Conservation (phyloP, 495 filamentous ascomycete species). For the Penicillium bovifimosum region DNA sequence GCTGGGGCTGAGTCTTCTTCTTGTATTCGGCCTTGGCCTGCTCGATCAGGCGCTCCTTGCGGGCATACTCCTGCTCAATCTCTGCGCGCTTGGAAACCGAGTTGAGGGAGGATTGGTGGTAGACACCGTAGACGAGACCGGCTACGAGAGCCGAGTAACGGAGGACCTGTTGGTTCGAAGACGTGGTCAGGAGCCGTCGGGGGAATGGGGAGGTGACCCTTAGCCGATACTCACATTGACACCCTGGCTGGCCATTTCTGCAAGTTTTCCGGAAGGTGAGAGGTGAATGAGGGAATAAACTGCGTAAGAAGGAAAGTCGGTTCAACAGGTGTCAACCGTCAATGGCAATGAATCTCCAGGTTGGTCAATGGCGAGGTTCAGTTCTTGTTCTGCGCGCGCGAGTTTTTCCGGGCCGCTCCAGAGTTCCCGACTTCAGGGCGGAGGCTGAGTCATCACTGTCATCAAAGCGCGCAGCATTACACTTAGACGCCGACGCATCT, state of each 20-base stretch:
- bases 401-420: conserved; percentile 49
- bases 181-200: conserved; percentile 19
- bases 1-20: conserved; percentile 60
- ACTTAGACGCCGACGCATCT: conserved; percentile 12
- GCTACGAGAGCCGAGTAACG: conserved; percentile 85
- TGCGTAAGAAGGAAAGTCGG: conserved; percentile 32
- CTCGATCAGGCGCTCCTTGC: conserved; percentile 80
- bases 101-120: conserved; percentile 75
- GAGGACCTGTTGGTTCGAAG: conserved; percentile 62
- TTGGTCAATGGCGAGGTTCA: conserved; percentile 36
- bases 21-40: conserved; percentile 87
- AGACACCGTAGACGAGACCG: conserved; percentile 88
- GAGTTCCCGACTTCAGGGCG: conserved; percentile 2
- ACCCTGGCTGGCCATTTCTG: conserved; percentile 46
- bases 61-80: conserved; percentile 72
- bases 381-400: conserved; percentile 40
- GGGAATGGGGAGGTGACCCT: conserved; percentile 11
- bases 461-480: conserved; percentile 20
- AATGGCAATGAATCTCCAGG: conserved; percentile 37
- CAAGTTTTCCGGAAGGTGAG: conserved; percentile 22
- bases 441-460: conserved; percentile 9
- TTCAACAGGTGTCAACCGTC: conserved; percentile 36
- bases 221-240: conserved; percentile 42
- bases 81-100: conserved; percentile 58
- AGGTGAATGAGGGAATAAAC: conserved; percentile 16